Percentiles rank a stretch among this genome's conserved stretches.
phyloP scores from a whole-genome alignment of 495 filamentous ascomycete genomes.

The Podospora conica region DNA sequence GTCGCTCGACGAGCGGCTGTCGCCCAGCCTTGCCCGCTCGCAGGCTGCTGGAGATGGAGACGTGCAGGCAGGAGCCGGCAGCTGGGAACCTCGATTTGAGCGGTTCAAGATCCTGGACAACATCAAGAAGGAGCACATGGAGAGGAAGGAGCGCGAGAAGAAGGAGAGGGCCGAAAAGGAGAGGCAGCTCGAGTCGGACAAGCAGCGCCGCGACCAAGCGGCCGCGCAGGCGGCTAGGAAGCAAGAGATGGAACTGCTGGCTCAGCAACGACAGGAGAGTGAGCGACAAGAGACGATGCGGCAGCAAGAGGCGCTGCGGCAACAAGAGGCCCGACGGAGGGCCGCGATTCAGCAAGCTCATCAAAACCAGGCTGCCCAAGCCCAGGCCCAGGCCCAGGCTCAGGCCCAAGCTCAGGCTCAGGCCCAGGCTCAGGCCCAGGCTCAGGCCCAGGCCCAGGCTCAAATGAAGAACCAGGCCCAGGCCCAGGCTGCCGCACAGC shows the following conservation, averaged over 20 bases:
- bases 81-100: slow-evolving; percentile 83
- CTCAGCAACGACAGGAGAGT: slow-evolving; percentile 16
- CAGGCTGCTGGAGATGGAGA: slow-evolving; percentile 62
- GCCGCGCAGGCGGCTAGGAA: slow-evolving; percentile 5
- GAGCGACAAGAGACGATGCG: slow-evolving; percentile 28
- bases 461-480: slow-evolving; percentile 25
- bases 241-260: slow-evolving; percentile 18
- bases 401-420: slow-evolving; percentile 45
- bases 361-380: slow-evolving; percentile 40
- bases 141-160: slow-evolving; percentile 59
- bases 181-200: slow-evolving; percentile 51
- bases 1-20: slow-evolving; percentile 78
- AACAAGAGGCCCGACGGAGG: slow-evolving; percentile 31
- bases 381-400: slow-evolving; percentile 47
- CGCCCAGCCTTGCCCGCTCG: slow-evolving; percentile 50
- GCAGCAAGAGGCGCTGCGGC: slow-evolving; percentile 30
- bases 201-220: slow-evolving; percentile 36
- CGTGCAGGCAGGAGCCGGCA: slow-evolving; percentile 58
- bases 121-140: slow-evolving; percentile 71
- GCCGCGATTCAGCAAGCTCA: slow-evolving; percentile 32
- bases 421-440: slow-evolving; percentile 43
- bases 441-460: slow-evolving; percentile 35
- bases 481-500: slow-evolving; percentile 35
- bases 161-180: slow-evolving; percentile 57
- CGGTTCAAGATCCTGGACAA: slow-evolving; percentile 83